Evolutionary conservation across 371 early-diverging fungal genomes (phyloP), one percentile per base, ranked within the genome.

Genomic region (Rhizopus microsporus): DNA sequence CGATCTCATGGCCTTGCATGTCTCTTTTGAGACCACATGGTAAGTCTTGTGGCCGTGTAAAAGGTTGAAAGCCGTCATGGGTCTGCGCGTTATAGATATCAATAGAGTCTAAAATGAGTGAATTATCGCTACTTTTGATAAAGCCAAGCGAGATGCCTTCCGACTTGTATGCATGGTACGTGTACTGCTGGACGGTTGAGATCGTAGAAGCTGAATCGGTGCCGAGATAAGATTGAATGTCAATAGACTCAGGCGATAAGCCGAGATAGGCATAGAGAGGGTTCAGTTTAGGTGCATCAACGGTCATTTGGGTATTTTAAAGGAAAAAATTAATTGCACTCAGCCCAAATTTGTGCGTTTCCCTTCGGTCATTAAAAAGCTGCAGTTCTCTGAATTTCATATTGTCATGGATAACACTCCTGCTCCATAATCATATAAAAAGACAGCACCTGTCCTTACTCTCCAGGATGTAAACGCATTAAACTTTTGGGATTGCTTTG

Each of bases 81-180:
- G 80, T 76, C 29, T 65, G 54, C 0, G 72, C 74, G 46, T 80
- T 80, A 51, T 74, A 77, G 7, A 80, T 52, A 45, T 76, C 77
- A 39, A 80, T 68, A 12, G 75, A 63, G 56, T 76, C 75, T 0
- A 80, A 52, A 4, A 48, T 16, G 1, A 67, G 51, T 35, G 23
- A 23, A 2, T 33, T 33, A n/a, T 38, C 40, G 12, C 40, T 16
- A 12, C 47, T 37, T 4, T 64, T 48, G 12, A 55, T 42, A 53
- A 76, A 80, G 35, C 75, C 72, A n/a, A 80, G 63, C 10, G 77
- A 74, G 1, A 80, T 43, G 10, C 80, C 80, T 6, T 69, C 56
- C 3, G 69, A 55, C 30, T 72, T 72, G 50, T 67, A 80, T 7
- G 77, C 65, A 29, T 72, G 54, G 50, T 80, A 80, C 3, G 56